These are phyloP conservation scores for Pelargonium cotyledonis DNA, from an alignment of 441 rosid genomes.

Conservation along the genomic window DNA sequence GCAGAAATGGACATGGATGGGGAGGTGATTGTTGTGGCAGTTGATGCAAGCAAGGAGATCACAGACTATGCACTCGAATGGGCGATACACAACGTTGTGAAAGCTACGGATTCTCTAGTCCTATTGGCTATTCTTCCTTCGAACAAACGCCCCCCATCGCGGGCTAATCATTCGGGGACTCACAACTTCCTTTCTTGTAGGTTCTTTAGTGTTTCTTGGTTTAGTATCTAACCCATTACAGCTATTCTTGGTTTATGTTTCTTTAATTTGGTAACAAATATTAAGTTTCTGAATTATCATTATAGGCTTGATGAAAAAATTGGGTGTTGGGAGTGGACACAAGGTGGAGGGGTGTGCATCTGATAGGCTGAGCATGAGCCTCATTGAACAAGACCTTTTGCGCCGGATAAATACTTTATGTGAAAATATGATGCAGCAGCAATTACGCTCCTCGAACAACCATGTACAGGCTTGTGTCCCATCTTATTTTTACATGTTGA, in stretches of 20 bases:
- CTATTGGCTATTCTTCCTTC: constrained; percentile 36
- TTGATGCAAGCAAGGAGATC: constrained; percentile 35
- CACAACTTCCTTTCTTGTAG: constrained; percentile 22
- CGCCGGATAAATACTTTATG: constrained; percentile 21
- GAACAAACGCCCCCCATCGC: not conserved
- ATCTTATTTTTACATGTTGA: not conserved
- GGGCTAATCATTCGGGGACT: not conserved
- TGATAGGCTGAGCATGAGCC: not conserved
- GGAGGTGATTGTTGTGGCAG: constrained; percentile 34
- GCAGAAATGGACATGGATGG: constrained; percentile 23
- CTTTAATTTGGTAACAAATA: too few species aligned
- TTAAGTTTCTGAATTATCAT: not conserved
- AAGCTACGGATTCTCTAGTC: constrained; percentile 24
- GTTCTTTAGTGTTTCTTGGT: too few species aligned
- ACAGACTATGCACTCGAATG: constrained; percentile 32
- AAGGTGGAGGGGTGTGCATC: constrained; percentile 9
- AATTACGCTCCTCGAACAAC: constrained; percentile 22
- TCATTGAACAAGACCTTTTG: constrained; percentile 6
- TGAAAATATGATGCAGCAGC: constrained; percentile 27
- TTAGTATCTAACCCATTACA: too few species aligned
- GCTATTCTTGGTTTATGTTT: too few species aligned
- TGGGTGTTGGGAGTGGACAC: constrained; percentile 5
- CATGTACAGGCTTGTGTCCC: constrained; percentile 16
- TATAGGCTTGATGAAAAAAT: constrained; percentile 20
- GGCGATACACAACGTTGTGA: constrained; percentile 27